Conservation (phyloP, 2,329 filamentous ascomycete genomes). For the Trichoderma oligosporum region DNA sequence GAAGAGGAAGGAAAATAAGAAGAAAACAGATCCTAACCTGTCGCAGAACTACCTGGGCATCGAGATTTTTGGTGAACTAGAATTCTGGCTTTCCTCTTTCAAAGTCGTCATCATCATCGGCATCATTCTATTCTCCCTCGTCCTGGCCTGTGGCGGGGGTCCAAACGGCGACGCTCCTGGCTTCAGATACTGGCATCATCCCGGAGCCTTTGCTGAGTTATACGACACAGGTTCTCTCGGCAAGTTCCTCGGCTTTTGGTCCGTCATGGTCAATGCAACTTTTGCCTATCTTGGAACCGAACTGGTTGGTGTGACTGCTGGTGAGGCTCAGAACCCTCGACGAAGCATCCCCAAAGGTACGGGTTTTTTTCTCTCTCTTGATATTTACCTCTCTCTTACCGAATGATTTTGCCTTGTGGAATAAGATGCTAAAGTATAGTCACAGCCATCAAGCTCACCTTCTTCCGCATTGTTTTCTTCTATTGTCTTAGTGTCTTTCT, state of each 20-base stretch:
- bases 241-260: constrained; percentile 63
- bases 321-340: constrained; percentile 75
- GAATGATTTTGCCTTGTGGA: no score
- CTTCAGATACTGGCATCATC: constrained; percentile 63
- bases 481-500: constrained; percentile 71
- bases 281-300: constrained; percentile 78
- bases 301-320: constrained; percentile 72
- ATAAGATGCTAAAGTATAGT: not conserved
- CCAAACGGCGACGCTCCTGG: constrained; percentile 59
- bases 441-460: constrained; percentile 69
- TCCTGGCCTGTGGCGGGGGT: constrained; percentile 63
- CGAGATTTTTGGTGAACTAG: constrained; percentile 62
- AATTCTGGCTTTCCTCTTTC: constrained; percentile 61
- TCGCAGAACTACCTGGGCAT: constrained; percentile 58
- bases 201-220: constrained; percentile 44
- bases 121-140: constrained; percentile 61
- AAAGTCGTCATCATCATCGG: constrained; percentile 65
- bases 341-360: constrained; percentile 62
- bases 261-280: constrained; percentile 68
- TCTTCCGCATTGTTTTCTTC: constrained; percentile 78
- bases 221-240: constrained; percentile 35
- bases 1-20: no score
- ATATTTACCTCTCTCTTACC: not conserved
- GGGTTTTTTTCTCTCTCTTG: not conserved
- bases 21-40: not conserved